Conservation (phyloP, 2,329 filamentous ascomycete species). For the Ilyonectria destructans region DNA sequence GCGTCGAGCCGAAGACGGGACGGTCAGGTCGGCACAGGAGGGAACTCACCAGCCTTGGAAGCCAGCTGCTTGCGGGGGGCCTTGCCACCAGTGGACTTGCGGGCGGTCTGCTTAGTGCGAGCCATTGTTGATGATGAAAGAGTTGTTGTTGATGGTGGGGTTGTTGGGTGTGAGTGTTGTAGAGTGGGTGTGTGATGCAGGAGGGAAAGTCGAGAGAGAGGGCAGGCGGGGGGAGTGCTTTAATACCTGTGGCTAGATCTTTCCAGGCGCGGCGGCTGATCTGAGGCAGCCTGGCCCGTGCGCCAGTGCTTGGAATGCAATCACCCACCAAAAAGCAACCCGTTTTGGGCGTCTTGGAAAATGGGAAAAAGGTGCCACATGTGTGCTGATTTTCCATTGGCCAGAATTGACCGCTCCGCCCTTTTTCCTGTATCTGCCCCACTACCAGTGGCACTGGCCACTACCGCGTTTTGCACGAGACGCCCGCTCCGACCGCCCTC, state of each 20-base stretch:
- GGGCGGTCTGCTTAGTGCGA: slow-evolving; percentile 78
- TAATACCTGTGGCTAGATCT: slow-evolving; percentile 57
- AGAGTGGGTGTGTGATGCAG: slow-evolving; percentile 61
- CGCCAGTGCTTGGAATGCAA: slow-evolving; percentile 40
- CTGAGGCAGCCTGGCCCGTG: slow-evolving; percentile 49
- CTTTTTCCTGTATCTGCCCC: slow-evolving; percentile 24
- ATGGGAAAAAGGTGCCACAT: slow-evolving; percentile 40
- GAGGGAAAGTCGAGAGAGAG: slow-evolving; percentile 56
- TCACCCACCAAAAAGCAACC: slow-evolving; percentile 46
- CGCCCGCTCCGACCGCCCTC: not conserved
- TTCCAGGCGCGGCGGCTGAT: slow-evolving; percentile 57
- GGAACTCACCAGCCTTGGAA: slow-evolving; percentile 84
- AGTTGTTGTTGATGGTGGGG: slow-evolving; percentile 51
- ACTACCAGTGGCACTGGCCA: slow-evolving; percentile 19
- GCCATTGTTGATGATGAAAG: slow-evolving; percentile 68
- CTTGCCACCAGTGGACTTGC: slow-evolving; percentile 87
- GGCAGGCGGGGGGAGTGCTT: slow-evolving; percentile 63
- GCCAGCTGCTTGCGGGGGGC: slow-evolving; percentile 95
- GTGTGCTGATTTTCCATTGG: slow-evolving; percentile 51
- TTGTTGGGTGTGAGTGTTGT: slow-evolving; percentile 48
- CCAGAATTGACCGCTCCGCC: slow-evolving; percentile 25
- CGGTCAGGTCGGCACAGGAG: not conserved
- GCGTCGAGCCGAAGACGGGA: slow-evolving; percentile 23
- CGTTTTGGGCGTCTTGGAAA: slow-evolving; percentile 37
- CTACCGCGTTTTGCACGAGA: slow-evolving; percentile 27